A percentile compares a stretch with the other conserved stretches of the same genome.
Evolutionary conservation across 1,284 basidiomycete species (phyloP).

Genomic region (Austroboletus novae-zelandiae): DNA sequence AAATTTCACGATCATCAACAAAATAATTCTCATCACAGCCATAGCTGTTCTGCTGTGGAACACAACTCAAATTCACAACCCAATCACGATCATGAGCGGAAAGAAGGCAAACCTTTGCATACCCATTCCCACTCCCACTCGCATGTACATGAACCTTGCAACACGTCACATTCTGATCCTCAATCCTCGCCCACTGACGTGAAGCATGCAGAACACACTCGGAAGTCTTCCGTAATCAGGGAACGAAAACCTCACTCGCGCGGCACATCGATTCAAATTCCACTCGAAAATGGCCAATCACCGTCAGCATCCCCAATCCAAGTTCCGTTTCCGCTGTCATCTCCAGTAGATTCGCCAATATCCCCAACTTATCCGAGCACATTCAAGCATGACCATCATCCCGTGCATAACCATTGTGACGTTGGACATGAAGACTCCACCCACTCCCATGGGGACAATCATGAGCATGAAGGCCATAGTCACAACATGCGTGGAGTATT

Average conservation of each 20-base stretch:
- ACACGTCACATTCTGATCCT: slow-evolving; percentile 35
- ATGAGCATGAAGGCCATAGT: slow-evolving; percentile 79
- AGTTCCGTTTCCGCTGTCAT: slow-evolving; percentile 55
- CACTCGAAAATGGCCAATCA: slow-evolving; percentile 36
- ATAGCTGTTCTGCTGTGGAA: slow-evolving; percentile 7
- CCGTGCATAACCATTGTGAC: slow-evolving; percentile 32
- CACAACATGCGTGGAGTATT: slow-evolving; percentile 99
- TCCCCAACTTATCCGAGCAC: slow-evolving; percentile 35
- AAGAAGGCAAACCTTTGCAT: slow-evolving; percentile 16
- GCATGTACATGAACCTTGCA: slow-evolving; percentile 18
- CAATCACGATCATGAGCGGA: slow-evolving; percentile 13
- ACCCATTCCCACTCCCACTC: slow-evolving; percentile 1
- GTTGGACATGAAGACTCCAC: slow-evolving; percentile 45
- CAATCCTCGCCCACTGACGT: slow-evolving; percentile 16
- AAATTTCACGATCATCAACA: slow-evolving; percentile 14
- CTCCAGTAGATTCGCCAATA: slow-evolving; percentile 34
- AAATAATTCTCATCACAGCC: slow-evolving; percentile 9
- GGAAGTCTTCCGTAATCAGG: slow-evolving; percentile 22
- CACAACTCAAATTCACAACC: slow-evolving; percentile 31
- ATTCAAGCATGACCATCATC: slow-evolving; percentile 32
- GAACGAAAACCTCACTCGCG: slow-evolving; percentile 34
- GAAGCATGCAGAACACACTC: slow-evolving; percentile 7
- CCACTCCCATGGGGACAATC: slow-evolving; percentile 42
- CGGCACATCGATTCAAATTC: slow-evolving; percentile 32
- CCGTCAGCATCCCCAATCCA: slow-evolving; percentile 71